Evolutionary conservation across 2,329 filamentous ascomycete species (phyloP).

Genomic region (Trichoderma harzianum): DNA sequence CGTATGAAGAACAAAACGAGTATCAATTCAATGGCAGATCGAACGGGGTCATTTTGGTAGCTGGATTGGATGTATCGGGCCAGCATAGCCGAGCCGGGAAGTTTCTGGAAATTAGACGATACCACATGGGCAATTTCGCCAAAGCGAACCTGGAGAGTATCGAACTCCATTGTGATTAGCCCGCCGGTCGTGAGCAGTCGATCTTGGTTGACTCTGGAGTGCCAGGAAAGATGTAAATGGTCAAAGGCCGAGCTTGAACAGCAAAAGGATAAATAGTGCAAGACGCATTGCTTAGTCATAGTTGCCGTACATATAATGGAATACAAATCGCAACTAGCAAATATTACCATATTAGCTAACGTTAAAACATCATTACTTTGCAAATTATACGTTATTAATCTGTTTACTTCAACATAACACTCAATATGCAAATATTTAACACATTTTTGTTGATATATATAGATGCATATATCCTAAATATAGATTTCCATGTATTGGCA

Average conservation of each 20-base stretch:
- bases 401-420: not conserved
- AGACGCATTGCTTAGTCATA: not conserved
- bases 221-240: not conserved
- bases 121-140: constrained; percentile 51
- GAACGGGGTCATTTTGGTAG: constrained; percentile 94
- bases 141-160: constrained; percentile 53
- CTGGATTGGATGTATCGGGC: constrained; percentile 94
- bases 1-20: constrained; percentile 93
- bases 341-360: not conserved
- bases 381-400: not conserved
- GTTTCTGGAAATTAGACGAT: constrained; percentile 72
- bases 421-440: not conserved
- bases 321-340: not conserved
- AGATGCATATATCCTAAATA: not conserved
- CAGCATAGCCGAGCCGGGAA: constrained; percentile 91
- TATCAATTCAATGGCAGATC: constrained; percentile 88
- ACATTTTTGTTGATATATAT: not conserved
- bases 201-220: not conserved
- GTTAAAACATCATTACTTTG: not conserved
- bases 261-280: not conserved
- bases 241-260: not conserved
- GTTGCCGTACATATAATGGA: not conserved
- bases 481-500: not conserved
- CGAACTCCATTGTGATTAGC: constrained; percentile 54
- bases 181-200: not conserved